Conservation (phyloP, 371 early-diverging fungal genomes). For the Batrachochytrium dendrobatidis region DNA sequence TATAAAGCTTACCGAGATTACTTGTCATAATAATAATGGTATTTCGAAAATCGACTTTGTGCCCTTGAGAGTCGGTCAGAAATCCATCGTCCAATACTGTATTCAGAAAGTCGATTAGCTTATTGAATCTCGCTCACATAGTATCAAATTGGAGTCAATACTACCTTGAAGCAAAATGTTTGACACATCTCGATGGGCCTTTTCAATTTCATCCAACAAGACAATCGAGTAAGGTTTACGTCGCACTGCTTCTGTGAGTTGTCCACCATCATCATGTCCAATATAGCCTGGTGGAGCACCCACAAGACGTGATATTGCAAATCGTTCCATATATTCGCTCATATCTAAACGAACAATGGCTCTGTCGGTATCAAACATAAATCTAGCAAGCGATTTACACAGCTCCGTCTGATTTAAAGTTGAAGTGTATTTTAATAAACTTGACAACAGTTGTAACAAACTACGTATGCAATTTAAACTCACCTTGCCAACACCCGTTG, state of each 20-base stretch:
- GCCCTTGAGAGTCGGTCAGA: slow-evolving; percentile 71
- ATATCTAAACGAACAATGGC: slow-evolving; percentile 72
- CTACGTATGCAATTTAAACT: slow-evolving; percentile 45
- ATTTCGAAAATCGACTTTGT: slow-evolving; percentile 72
- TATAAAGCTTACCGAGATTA: slow-evolving; percentile 70
- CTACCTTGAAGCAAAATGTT: slow-evolving; percentile 70
- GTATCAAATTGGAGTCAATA: slow-evolving; percentile 65
- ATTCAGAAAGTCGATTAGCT: not conserved
- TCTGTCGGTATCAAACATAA: slow-evolving; percentile 62
- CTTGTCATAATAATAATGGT: slow-evolving; percentile 76
- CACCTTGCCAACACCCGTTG: slow-evolving; percentile 69
- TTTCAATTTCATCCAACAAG: slow-evolving; percentile 79
- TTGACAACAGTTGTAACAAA: slow-evolving; percentile 49
- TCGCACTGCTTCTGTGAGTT: slow-evolving; percentile 70
- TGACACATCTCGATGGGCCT: slow-evolving; percentile 72
- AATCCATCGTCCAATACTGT: slow-evolving; percentile 78
- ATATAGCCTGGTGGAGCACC: slow-evolving; percentile 80
- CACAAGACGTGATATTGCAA: slow-evolving; percentile 64
- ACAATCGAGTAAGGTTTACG: slow-evolving; percentile 71
- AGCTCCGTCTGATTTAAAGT: slow-evolving; percentile 61
- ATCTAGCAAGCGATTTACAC: slow-evolving; percentile 70
- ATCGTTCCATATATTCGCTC: slow-evolving; percentile 74
- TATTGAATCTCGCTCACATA: slow-evolving; percentile 47
- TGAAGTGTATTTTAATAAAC: slow-evolving; percentile 21
- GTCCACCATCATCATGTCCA: slow-evolving; percentile 74